Conservation (phyloP, 2,329 filamentous ascomycete genomes). For the Fusarium bactridioides region DNA sequence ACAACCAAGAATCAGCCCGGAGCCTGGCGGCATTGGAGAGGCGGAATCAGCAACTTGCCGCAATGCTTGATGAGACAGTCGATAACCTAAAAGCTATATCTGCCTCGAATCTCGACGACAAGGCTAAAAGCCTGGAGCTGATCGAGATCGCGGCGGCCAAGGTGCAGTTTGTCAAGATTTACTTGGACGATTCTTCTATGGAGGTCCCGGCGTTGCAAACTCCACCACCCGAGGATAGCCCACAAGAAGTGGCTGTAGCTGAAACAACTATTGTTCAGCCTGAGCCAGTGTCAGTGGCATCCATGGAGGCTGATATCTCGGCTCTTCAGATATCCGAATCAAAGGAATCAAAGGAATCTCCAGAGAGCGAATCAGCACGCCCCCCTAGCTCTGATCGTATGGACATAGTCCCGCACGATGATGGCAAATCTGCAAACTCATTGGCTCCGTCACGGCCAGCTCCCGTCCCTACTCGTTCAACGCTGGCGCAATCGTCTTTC, state of each 20-base stretch:
- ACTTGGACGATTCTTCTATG: slow-evolving; percentile 65
- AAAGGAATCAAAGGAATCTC: slow-evolving; percentile 5
- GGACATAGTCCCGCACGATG: slow-evolving; percentile 26
- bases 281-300: slow-evolving; percentile 11
- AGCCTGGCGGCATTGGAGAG: slow-evolving; percentile 64
- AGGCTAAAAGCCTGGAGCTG: slow-evolving; percentile 58
- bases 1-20: slow-evolving; percentile 45
- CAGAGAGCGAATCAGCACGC: neutral
- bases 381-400: slow-evolving; percentile 25
- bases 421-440: slow-evolving; percentile 15
- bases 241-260: slow-evolving; percentile 15
- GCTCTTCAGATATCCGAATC: slow-evolving; percentile 30
- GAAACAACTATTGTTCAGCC: slow-evolving; percentile 19
- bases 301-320: slow-evolving; percentile 25
- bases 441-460: slow-evolving; percentile 33
- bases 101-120: slow-evolving; percentile 57
- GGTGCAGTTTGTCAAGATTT: slow-evolving; percentile 70
- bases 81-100: slow-evolving; percentile 69
- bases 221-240: slow-evolving; percentile 20
- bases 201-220: slow-evolving; percentile 51
- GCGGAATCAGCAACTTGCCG: slow-evolving; percentile 72
- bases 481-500: slow-evolving; percentile 77
- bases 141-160: slow-evolving; percentile 69
- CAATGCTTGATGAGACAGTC: slow-evolving; percentile 73
- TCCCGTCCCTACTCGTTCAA: slow-evolving; percentile 67